Percentiles rank a stretch among this genome's conserved stretches.
Conservation (phyloP, 805 yeast species). For the Saccharomycopsis babjevae region DNA sequence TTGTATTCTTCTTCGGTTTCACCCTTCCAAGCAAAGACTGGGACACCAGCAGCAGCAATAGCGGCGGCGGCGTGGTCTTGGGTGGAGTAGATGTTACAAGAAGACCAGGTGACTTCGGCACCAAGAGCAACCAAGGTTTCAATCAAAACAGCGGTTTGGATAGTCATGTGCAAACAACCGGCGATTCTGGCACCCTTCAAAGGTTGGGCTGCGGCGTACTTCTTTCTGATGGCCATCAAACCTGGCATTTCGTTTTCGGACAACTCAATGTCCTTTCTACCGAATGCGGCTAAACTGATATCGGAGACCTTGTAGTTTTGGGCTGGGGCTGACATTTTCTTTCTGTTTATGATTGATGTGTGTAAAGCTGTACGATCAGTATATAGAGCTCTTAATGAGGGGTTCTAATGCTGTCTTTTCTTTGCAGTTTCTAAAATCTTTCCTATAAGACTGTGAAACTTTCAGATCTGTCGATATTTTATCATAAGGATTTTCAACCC, state of each 20-base stretch:
- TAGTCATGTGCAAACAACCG: constrained; percentile 99
- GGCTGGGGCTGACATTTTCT: constrained; percentile 47
- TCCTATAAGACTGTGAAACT: too few species aligned
- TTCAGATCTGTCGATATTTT: background rate
- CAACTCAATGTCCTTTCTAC: constrained; percentile 97
- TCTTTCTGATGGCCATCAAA: constrained; percentile 92
- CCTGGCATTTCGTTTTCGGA: constrained; percentile 99
- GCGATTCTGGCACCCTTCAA: constrained; percentile 98
- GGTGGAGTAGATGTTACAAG: constrained; percentile 98
- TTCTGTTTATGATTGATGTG: background rate
- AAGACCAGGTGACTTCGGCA: constrained; percentile 99
- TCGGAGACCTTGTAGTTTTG: constrained; percentile 91
- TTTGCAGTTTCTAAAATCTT: background rate
- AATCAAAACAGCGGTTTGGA: constrained; percentile 97
- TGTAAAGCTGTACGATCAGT: background rate
- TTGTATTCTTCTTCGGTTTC: constrained; percentile 99
- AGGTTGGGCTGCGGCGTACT: constrained; percentile 88
- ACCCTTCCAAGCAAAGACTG: constrained; percentile 99
- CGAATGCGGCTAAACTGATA: constrained; percentile 97
- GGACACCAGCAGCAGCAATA: constrained; percentile 98
- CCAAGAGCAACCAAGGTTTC: constrained; percentile 96
- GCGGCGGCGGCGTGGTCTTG: constrained; percentile 99
- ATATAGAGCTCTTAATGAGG: background rate
- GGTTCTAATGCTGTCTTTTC: background rate
- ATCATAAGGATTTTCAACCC: background rate